These are phyloP conservation scores for Calonectria pseudoturangicola DNA, from an alignment of 2,329 filamentous ascomycete species.

Conservation along the genomic window DNA sequence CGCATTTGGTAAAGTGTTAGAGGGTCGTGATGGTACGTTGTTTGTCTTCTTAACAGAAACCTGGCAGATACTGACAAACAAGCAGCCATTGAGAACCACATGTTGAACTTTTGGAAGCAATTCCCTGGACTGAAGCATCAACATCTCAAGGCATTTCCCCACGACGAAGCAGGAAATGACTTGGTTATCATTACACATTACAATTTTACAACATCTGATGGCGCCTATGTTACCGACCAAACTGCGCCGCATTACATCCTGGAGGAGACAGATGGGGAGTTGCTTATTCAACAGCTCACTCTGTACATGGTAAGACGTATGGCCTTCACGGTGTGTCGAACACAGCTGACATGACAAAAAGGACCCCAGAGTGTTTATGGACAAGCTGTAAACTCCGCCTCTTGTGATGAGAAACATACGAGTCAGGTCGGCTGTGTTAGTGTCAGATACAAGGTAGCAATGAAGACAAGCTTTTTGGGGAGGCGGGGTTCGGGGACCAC, in stretches of 20 bases:
- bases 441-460: background rate
- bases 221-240: background rate
- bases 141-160: background rate
- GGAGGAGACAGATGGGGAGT: background rate
- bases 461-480: background rate
- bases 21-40: background rate
- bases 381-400: background rate
- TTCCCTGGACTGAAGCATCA: background rate
- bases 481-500: background rate
- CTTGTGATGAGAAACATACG: background rate
- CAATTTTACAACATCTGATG: background rate
- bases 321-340: background rate
- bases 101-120: slow-evolving; percentile 1
- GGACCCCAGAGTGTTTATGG: background rate
- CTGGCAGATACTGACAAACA: background rate
- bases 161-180: background rate
- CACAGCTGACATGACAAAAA: background rate
- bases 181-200: background rate
- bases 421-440: background rate
- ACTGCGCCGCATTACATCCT: background rate
- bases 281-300: background rate
- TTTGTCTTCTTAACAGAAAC: background rate
- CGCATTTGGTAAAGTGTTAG: background rate
- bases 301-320: background rate
- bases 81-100: background rate